Base-by-base conservation (phyloP, 2,329 filamentous ascomycete genomes). In the Phialophora verrucosa region DNA sequence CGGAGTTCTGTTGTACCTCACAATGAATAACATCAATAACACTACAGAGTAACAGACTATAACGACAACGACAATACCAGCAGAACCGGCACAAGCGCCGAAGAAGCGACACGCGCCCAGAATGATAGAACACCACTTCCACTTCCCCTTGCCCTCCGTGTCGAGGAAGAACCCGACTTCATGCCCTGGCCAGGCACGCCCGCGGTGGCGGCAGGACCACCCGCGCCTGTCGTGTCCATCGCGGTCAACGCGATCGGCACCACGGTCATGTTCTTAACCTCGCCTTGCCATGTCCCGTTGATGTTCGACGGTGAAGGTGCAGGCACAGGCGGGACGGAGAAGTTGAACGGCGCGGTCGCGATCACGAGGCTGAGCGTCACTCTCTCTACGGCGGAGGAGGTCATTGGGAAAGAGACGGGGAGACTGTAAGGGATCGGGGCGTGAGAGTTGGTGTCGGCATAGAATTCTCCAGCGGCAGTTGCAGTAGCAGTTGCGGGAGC, bases 341-440 rank as follows among this genome's bases (percentile, higher is more conserved):
- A 57, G 12, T 32, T 32, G 50, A 60, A 59, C 38, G 58, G 51
- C 25, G 53, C 62, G 3, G 62, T 54, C 23, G 50, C 63, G 8
- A 61, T 7, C 12, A 61, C 58, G 29, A 69, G 60, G 44, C 44
- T 64, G 35, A 66, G n/a, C 5, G 66, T 69, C 29, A 63, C 44
- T 44, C 42, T 66, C 5, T 14, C 20, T 17, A 2, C 20, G 2
- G 23, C 25, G 1, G 44, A 27, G 2, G 59, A 44, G 8, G 59
- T 51, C 63, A 66, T 66, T 2, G 63, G 60, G 35, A 66, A 69
- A 7, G 66, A 59, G n/a, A 66, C 49, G 12, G 66, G 63, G 31
- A 69, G 62, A 5, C 29, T 53, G 38, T 69, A 69, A 10, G 66
- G 60, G 3, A 58, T 14, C 3, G 56, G 38, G 20, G 12, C 29